phyloP scores from a whole-genome alignment of 2,329 filamentous ascomycete species.

The Fusarium cyanostomum region DNA sequence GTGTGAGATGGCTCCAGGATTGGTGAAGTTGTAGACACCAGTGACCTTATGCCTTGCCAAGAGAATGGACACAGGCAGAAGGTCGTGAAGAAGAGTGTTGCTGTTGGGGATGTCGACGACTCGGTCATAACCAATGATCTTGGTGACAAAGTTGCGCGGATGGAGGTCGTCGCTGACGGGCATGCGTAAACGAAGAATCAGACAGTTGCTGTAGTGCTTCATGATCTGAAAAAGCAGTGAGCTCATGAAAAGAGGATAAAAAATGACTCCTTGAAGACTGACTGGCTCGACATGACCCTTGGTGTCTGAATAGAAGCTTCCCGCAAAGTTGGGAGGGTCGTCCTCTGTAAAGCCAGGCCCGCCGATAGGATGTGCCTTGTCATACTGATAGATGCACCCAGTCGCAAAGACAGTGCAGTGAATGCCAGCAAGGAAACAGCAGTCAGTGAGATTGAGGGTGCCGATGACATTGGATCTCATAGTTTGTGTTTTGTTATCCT shows the following conservation, averaged over 20 bases:
- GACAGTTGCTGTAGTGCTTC: constrained; percentile 67
- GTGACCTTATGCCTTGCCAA: constrained; percentile 69
- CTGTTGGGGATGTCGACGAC: constrained; percentile 76
- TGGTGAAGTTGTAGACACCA: constrained; percentile 76
- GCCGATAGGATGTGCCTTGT: constrained; percentile 67
- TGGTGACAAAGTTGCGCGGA: constrained; percentile 74
- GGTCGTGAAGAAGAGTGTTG: constrained; percentile 72
- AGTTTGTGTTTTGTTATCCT: constrained; percentile 74
- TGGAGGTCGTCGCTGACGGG: constrained; percentile 74
- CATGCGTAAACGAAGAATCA: constrained; percentile 75
- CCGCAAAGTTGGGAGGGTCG: constrained; percentile 71
- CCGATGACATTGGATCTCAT: constrained; percentile 74
- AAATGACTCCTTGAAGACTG: not conserved
- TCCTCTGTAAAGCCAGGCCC: constrained; percentile 69
- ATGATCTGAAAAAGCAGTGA: constrained; percentile 59
- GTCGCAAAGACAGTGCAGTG: constrained; percentile 74
- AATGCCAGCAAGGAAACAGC: constrained; percentile 65
- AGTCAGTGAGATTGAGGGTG: constrained; percentile 69
- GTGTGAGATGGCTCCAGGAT: constrained; percentile 75
- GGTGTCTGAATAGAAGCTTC: constrained; percentile 74
- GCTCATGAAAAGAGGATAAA: not conserved
- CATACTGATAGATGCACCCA: constrained; percentile 73
- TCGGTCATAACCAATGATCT: constrained; percentile 71
- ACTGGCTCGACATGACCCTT: constrained; percentile 69
- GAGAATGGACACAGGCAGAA: constrained; percentile 68